Conservation (phyloP, 495 filamentous ascomycete species). For the Tuber brumale region DNA sequence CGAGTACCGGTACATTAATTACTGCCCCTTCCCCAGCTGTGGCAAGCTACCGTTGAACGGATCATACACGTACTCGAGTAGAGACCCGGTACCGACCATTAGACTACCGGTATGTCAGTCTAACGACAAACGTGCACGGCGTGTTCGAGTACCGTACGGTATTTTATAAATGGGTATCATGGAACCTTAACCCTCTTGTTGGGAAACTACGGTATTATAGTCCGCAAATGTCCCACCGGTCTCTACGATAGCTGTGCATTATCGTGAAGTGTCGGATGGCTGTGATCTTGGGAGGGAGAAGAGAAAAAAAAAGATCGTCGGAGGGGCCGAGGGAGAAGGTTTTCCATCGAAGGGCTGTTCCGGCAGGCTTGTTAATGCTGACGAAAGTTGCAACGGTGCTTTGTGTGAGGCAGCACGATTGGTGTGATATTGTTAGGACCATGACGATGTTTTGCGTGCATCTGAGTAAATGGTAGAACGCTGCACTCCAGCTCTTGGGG, state of each 20-base stretch:
- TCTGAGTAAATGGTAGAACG: conserved; percentile 10
- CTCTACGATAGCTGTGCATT: background rate
- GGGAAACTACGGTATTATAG: background rate
- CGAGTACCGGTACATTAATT: no score
- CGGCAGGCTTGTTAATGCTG: conserved; percentile 9
- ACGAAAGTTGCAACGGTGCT: background rate
- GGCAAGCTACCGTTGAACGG: no score
- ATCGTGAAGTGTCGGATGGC: background rate
- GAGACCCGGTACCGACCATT: background rate
- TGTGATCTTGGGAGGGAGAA: background rate
- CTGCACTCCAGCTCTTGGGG: background rate
- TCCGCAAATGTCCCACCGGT: background rate
- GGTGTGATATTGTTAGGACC: conserved; percentile 8
- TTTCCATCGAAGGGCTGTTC: background rate
- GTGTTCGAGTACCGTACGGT: no score
- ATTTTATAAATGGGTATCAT: background rate
- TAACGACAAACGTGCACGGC: background rate
- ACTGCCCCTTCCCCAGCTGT: no score
- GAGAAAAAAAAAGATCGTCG: background rate
- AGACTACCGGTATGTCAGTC: background rate
- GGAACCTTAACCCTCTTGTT: background rate
- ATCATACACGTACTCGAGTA: no score
- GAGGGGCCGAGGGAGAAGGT: background rate
- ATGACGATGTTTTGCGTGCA: conserved; percentile 2
- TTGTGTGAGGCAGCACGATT: background rate